Evolutionary conservation across 1,284 basidiomycete genomes (phyloP).

Genomic region (Rugosomyces carneus): DNA sequence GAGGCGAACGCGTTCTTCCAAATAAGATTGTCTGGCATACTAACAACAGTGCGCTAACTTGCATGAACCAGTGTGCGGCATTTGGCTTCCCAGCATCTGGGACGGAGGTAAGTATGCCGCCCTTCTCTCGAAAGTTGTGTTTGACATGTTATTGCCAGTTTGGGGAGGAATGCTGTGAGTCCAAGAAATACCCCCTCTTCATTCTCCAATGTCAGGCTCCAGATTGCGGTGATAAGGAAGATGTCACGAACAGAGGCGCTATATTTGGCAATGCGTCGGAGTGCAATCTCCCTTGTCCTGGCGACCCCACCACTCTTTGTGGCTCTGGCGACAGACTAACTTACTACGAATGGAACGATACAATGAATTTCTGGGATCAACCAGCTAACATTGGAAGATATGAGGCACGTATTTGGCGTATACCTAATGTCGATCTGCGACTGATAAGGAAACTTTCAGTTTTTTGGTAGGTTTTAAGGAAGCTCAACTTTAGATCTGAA

Average conservation of each 20-base stretch:
- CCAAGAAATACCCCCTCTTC: not conserved
- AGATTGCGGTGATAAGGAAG: constrained; percentile 65
- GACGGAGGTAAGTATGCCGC: constrained; percentile 36
- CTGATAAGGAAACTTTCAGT: constrained; percentile 29
- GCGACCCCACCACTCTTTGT: constrained; percentile 60
- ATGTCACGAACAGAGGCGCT: constrained; percentile 19
- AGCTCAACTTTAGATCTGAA: not conserved
- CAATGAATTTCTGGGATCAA: constrained; percentile 53
- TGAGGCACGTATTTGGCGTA: constrained; percentile 41
- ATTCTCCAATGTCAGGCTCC: constrained; percentile 4
- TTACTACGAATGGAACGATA: constrained; percentile 59
- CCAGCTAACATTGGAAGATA: constrained; percentile 61
- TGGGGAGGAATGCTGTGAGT: constrained; percentile 59
- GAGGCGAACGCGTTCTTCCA: constrained; percentile 46
- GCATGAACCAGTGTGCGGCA: constrained; percentile 55
- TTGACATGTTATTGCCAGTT: constrained; percentile 20
- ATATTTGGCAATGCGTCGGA: constrained; percentile 24
- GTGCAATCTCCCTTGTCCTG: constrained; percentile 57
- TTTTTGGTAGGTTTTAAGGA: constrained; percentile 38
- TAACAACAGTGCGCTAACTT: constrained; percentile 58
- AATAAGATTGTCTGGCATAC: constrained; percentile 51
- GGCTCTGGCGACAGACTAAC: constrained; percentile 45
- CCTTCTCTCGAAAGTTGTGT: not conserved
- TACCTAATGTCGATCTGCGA: not conserved
- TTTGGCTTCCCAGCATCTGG: constrained; percentile 65